These are phyloP conservation scores for Neonectria coccinea DNA, from an alignment of 2,329 filamentous ascomycete species.

Conservation along the genomic window DNA sequence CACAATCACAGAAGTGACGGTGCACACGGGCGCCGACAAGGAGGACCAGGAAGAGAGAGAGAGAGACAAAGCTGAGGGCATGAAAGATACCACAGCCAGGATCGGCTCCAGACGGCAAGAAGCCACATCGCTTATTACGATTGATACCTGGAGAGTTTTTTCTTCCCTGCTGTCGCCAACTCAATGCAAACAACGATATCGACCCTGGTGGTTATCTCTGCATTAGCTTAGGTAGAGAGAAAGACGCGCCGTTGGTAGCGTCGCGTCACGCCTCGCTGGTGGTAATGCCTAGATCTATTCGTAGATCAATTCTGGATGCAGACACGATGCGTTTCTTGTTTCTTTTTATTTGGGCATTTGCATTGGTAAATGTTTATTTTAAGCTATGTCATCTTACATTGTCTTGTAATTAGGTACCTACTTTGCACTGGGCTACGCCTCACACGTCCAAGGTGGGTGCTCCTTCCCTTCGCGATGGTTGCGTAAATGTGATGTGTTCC, in stretches of 20 bases:
- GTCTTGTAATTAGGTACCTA: conserved; percentile 7
- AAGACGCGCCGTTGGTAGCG: conserved; percentile 15
- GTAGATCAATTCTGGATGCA: conserved; percentile 7
- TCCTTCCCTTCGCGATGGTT: conserved; percentile 15
- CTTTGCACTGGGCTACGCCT: conserved; percentile 7
- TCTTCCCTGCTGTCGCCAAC: conserved; percentile 3
- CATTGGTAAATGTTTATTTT: not conserved
- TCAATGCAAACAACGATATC: conserved; percentile 8
- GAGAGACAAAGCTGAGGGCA: conserved; percentile 1
- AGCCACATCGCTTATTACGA: conserved; percentile 16
- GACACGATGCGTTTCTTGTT: conserved; percentile 6
- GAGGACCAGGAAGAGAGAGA: not conserved
- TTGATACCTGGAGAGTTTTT: conserved; percentile 7
- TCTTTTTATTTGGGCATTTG: conserved; percentile 11
- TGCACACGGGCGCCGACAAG: conserved; percentile 14
- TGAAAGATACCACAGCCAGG: conserved; percentile 18
- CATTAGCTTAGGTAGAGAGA: conserved; percentile 4
- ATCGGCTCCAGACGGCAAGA: conserved; percentile 15
- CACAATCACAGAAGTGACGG: conserved; percentile 17
- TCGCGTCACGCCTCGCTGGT: conserved; percentile 15
- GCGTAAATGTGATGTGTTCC: not conserved
- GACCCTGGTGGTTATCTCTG: conserved; percentile 18
- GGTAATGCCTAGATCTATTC: conserved; percentile 11
- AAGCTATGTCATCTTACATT: not conserved
- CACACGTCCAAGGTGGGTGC: not conserved